Evolutionary conservation across 768 basidiomycete genomes (phyloP), one percentile per base, ranked within the genome.

Genomic region (Russula griseocarnosa): DNA sequence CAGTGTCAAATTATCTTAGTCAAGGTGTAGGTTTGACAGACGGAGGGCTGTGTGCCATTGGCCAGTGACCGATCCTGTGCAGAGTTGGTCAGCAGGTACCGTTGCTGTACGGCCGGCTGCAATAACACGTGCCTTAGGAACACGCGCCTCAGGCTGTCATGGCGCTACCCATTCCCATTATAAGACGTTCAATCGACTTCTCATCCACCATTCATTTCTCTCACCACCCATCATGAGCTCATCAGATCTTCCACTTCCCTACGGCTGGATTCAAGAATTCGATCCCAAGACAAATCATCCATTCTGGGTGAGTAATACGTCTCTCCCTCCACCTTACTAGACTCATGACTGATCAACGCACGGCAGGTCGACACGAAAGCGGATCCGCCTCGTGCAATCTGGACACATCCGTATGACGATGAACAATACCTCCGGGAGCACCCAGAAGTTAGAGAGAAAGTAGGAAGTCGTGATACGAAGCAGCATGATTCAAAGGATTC

Each of bases 381-480:
- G 0, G 76, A 72, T 9, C 88, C 89, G 9, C 83, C 86, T 1
- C 81, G 88, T 0, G 79, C 83, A 0, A 88, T 84, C 69, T 91
- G 88, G 89, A 78, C 79, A 1, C 87, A 91, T 70, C 88, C 89
- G 1, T 82, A 82, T 62, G 85, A 89, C 61, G 87, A 89, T 70
- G 82, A 85, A 52, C 77, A 82, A 57, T 89, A 80, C 72, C 76
- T 87, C n/a, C 68, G 63, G 5, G 79, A 82, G 52, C 81, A 86
- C 65, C 83, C 85, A 9, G 79, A 83, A 5, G 66, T 76, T 9
- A 72, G 71, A 59, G 75, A 79, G 61, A 79, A 80, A 65, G 68
- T 76, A 20, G 68, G n/a, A n/a, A 67, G 66, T 49, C 42, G 52
- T 46, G 30, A 30, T 14, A 6, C 0, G 36, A n/a, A 52, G 16